These are phyloP conservation scores for Aspergillus sp. DNA, from an alignment of 2,329 filamentous ascomycete species.

Conservation along the genomic window DNA sequence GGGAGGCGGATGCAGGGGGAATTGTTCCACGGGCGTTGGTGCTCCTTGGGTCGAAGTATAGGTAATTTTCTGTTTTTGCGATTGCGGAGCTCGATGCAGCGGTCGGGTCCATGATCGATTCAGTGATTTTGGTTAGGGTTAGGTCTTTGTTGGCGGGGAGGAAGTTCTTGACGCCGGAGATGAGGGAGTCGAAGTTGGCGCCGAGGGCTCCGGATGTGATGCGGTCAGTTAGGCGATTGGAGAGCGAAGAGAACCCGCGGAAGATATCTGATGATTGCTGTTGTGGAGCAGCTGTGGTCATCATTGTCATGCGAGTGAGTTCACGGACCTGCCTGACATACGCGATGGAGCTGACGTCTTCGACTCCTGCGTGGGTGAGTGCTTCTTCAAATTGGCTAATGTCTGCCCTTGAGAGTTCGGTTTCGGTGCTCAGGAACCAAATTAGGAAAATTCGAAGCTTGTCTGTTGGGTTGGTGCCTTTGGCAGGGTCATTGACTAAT, in stretches of 20 bases:
- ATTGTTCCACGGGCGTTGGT: constrained; percentile 91
- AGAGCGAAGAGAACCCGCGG: constrained; percentile 88
- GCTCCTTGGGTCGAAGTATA: constrained; percentile 94
- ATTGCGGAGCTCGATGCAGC: constrained; percentile 88
- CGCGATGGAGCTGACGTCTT: constrained; percentile 73
- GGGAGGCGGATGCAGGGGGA: constrained; percentile 68
- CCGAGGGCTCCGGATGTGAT: constrained; percentile 87
- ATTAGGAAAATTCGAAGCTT: constrained; percentile 95
- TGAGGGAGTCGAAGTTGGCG: constrained; percentile 88
- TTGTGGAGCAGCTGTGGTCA: constrained; percentile 74
- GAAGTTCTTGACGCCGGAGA: constrained; percentile 97
- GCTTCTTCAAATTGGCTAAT: constrained; percentile 85
- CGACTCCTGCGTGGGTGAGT: constrained; percentile 68
- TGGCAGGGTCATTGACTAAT: constrained; percentile 74
- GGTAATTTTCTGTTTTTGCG: constrained; percentile 91
- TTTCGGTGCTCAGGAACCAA: constrained; percentile 93
- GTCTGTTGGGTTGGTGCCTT: constrained; percentile 80
- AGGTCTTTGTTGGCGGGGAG: constrained; percentile 94
- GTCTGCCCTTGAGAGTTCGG: constrained; percentile 78
- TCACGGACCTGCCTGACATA: constrained; percentile 91
- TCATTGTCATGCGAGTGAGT: constrained; percentile 97
- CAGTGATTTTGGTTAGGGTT: constrained; percentile 95
- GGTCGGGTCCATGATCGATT: constrained; percentile 95
- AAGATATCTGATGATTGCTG: constrained; percentile 72
- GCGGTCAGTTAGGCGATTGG: constrained; percentile 86